Percentiles rank a stretch among this genome's conserved stretches.
Conservation (phyloP, 495 filamentous ascomycete species). For the Penicillium mononematosum region DNA sequence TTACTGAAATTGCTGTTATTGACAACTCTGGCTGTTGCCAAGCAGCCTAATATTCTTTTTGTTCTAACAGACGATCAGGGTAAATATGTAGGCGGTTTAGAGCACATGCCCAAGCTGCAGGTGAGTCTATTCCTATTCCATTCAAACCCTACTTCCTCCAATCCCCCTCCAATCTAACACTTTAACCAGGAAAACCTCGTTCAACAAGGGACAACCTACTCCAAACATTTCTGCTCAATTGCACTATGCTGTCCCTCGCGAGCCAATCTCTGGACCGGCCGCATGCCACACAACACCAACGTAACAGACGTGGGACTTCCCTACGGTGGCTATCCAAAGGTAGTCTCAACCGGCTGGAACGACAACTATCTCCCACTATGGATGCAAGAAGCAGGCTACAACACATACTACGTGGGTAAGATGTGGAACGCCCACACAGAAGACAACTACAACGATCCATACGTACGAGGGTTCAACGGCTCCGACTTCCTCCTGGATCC, state of each 20-base stretch:
- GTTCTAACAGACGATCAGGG: slow-evolving; percentile 65
- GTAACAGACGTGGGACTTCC: slow-evolving; percentile 62
- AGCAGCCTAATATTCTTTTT: slow-evolving; percentile 57
- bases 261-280: slow-evolving; percentile 49
- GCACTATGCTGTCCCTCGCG: slow-evolving; percentile 57
- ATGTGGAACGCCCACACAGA: slow-evolving; percentile 62
- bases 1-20: slow-evolving; percentile 9
- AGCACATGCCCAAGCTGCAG: slow-evolving; percentile 56
- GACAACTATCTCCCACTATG: slow-evolving; percentile 64
- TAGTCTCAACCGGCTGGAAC: slow-evolving; percentile 59
- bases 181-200: slow-evolving; percentile 32
- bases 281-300: slow-evolving; percentile 43
- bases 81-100: slow-evolving; percentile 54
- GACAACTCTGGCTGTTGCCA: slow-evolving; percentile 18
- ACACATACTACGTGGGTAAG: slow-evolving; percentile 71
- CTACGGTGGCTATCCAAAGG: slow-evolving; percentile 65
- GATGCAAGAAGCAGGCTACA: slow-evolving; percentile 65
- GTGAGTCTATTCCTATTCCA: slow-evolving; percentile 10
- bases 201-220: slow-evolving; percentile 29
- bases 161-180: neutral
- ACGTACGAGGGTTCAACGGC: slow-evolving; percentile 51
- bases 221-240: slow-evolving; percentile 54
- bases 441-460: slow-evolving; percentile 57
- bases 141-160: neutral
- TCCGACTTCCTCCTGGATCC: slow-evolving; percentile 67